phyloP scores from a whole-genome alignment of 176 grass and related monocot genomes.

The Juncus effusus region DNA sequence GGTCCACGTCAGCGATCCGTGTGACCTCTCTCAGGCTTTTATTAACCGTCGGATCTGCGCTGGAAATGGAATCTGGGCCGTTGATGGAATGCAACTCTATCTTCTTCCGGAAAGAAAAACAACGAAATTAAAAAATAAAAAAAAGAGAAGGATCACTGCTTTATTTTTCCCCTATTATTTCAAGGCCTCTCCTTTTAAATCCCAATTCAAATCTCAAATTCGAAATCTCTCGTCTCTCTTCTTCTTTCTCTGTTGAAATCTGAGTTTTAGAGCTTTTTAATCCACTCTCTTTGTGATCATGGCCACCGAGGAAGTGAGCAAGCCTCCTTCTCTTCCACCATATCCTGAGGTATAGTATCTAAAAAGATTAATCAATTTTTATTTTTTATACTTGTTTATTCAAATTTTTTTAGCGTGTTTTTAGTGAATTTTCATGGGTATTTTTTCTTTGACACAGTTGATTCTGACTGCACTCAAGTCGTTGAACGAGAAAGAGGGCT shows the following conservation, averaged over 20 bases:
- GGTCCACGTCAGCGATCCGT: constrained; percentile 73
- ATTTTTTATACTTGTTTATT: not conserved
- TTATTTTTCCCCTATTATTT: constrained; percentile 34
- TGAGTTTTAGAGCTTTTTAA: not conserved
- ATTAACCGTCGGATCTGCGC: constrained; percentile 22
- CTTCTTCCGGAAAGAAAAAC: constrained; percentile 18
- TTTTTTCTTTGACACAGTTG: constrained; percentile 38
- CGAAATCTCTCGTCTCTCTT: not conserved
- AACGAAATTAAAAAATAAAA: constrained; percentile 23
- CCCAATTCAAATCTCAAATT: constrained; percentile 37
- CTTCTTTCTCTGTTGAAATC: not conserved
- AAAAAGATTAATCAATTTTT: not conserved
- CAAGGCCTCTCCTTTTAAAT: constrained; percentile 16
- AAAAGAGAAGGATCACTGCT: constrained; percentile 35
- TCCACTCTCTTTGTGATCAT: constrained; percentile 31
- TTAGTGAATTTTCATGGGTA: not conserved
- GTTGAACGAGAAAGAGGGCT: constrained; percentile 37
- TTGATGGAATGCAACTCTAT: constrained; percentile 13
- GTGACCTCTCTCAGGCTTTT: constrained; percentile 10
- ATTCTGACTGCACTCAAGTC: constrained; percentile 59
- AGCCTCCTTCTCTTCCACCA: constrained; percentile 36
- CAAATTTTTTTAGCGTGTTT: not conserved
- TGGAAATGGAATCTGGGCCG: constrained; percentile 6
- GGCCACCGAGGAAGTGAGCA: constrained; percentile 35
- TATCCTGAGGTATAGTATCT: constrained; percentile 55